These are phyloP conservation scores for Kodamaea derodonti DNA, from an alignment of 1,139 yeast genomes.

Conservation along the genomic window DNA sequence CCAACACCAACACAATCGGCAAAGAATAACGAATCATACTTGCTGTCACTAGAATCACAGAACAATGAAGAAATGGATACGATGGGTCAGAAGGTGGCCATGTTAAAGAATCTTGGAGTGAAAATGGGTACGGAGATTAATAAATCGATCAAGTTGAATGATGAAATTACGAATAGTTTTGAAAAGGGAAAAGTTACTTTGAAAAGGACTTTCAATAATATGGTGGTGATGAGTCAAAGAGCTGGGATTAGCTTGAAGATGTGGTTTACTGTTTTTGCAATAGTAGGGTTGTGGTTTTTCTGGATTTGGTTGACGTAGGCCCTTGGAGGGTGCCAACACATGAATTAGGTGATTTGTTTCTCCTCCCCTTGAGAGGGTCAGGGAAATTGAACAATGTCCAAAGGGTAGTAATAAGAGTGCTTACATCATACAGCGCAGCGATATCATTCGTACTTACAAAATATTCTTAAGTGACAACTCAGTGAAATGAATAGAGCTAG, in stretches of 20 bases:
- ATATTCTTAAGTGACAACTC: too few relatives aligned
- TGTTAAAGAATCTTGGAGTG: constrained; percentile 67
- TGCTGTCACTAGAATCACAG: constrained; percentile 77
- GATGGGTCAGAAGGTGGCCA: constrained; percentile 67
- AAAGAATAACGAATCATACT: constrained; percentile 52
- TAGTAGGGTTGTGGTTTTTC: constrained; percentile 66
- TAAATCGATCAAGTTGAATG: constrained; percentile 61
- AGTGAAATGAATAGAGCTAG: too few relatives aligned
- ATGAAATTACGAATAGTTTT: constrained; percentile 47
- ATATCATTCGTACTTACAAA: too few relatives aligned
- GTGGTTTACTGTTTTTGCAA: constrained; percentile 67
- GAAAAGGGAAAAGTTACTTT: constrained; percentile 44
- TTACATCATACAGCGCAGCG: too few relatives aligned
- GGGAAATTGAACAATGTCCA: too few relatives aligned
- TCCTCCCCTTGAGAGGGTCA: too few relatives aligned
- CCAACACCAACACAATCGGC: constrained; percentile 29
- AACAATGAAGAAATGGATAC: constrained; percentile 71
- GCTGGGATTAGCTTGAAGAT: constrained; percentile 78
- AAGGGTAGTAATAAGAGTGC: too few relatives aligned
- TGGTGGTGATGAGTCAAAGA: constrained; percentile 78
- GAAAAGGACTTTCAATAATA: constrained; percentile 65
- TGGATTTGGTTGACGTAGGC: constrained; percentile 80
- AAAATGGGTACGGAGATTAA: constrained; percentile 85
- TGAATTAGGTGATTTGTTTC: too few relatives aligned
- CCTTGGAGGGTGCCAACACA: too few relatives aligned